A percentile compares a stretch with the other conserved stretches of the same genome.
These are phyloP conservation scores for Mycena filopes DNA, from an alignment of 768 basidiomycete genomes.

Conservation along the genomic window DNA sequence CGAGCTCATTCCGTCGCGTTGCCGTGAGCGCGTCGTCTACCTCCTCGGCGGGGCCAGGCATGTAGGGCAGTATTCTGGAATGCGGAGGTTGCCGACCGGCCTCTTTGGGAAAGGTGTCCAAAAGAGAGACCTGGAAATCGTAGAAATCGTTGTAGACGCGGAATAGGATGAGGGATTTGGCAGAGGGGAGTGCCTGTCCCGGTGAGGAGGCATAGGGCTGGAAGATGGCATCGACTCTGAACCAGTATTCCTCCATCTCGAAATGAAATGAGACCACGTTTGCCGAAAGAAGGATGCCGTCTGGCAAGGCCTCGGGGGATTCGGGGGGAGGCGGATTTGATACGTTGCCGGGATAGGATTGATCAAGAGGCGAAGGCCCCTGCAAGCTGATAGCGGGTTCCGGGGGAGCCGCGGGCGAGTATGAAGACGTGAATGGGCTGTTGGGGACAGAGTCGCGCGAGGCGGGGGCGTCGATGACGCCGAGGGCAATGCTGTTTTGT, in stretches of 20 bases:
- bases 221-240: slow-evolving; percentile 90
- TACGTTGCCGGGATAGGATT: slow-evolving; percentile 34
- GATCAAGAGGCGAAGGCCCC: slow-evolving; percentile 42
- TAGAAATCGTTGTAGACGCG: slow-evolving; percentile 98
- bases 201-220: slow-evolving; percentile 80
- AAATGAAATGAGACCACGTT: slow-evolving; percentile 97
- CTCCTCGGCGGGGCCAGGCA: slow-evolving; percentile 92
- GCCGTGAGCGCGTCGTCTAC: slow-evolving; percentile 89
- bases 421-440: slow-evolving; percentile 50
- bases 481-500: slow-evolving; percentile 93
- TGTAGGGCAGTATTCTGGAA: slow-evolving; percentile 89
- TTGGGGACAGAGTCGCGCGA: slow-evolving; percentile 54
- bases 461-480: slow-evolving; percentile 79
- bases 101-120: slow-evolving; percentile 90
- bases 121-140: slow-evolving; percentile 92
- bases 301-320: slow-evolving; percentile 66
- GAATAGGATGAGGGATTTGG: slow-evolving; percentile 88
- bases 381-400: slow-evolving; percentile 38
- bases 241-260: slow-evolving; percentile 98
- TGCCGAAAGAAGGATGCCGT: slow-evolving; percentile 87
- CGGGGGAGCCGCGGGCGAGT: slow-evolving; percentile 33
- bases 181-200: slow-evolving; percentile 63
- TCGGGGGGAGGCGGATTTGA: slow-evolving; percentile 48
- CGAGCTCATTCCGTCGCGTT: slow-evolving; percentile 82
- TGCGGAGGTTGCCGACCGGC: slow-evolving; percentile 80